These are phyloP conservation scores for Epichloe hybrida DNA, from an alignment of 2,329 filamentous ascomycete species.

Conservation along the genomic window DNA sequence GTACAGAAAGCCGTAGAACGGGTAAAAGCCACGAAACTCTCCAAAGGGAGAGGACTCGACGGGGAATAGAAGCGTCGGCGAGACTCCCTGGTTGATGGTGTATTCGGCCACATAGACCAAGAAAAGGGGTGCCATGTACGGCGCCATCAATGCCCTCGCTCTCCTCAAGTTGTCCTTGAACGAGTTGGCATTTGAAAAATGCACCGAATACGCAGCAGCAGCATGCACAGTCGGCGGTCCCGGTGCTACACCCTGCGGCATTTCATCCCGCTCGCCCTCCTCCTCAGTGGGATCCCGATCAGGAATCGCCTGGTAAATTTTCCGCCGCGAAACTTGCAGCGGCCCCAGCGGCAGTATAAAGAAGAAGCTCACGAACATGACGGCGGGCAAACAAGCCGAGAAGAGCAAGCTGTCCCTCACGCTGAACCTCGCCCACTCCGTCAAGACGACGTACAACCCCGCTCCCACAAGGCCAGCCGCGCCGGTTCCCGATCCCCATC, in stretches of 20 bases:
- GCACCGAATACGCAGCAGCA: slow-evolving; percentile 26
- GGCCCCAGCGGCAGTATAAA: slow-evolving; percentile 57
- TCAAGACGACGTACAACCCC: slow-evolving; percentile 75
- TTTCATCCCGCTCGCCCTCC: slow-evolving; percentile 11
- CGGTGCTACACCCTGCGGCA: slow-evolving; percentile 16
- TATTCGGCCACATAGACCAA: slow-evolving; percentile 95
- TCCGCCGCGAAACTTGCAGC: slow-evolving; percentile 34
- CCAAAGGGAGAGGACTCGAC: slow-evolving; percentile 62
- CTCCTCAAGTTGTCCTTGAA: slow-evolving; percentile 47
- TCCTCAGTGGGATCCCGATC: slow-evolving; percentile 23
- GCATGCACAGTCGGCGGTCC: slow-evolving; percentile 26
- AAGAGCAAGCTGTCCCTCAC: slow-evolving; percentile 63
- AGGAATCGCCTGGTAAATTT: slow-evolving; percentile 41
- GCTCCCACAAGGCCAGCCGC: slow-evolving; percentile 79
- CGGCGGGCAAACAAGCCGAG: slow-evolving; percentile 62
- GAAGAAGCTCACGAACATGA: slow-evolving; percentile 86
- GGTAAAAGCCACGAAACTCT: slow-evolving; percentile 79
- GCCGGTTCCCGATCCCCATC: slow-evolving; percentile 87
- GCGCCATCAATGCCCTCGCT: slow-evolving; percentile 56
- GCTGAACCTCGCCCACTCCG: slow-evolving; percentile 62
- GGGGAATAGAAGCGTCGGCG: slow-evolving; percentile 81
- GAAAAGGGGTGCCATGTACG: slow-evolving; percentile 78
- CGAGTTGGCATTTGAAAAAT: slow-evolving; percentile 14
- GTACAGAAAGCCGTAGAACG: slow-evolving; percentile 88
- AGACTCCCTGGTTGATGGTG: slow-evolving; percentile 90